Conservation (phyloP, 2,329 filamentous ascomycete genomes). For the Aspergillus intermedius region DNA sequence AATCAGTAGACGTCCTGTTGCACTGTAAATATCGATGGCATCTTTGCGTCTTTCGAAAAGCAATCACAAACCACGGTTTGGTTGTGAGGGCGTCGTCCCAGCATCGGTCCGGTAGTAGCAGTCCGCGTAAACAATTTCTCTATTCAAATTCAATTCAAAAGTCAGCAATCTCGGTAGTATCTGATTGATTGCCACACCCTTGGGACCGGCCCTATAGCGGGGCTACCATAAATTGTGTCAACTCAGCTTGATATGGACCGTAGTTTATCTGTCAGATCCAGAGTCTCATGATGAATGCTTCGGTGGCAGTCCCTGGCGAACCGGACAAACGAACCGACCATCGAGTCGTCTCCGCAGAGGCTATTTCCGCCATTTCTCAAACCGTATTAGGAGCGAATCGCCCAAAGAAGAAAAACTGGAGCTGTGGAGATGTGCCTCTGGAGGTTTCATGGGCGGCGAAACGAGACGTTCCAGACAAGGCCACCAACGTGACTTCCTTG, state of each 20-base stretch:
- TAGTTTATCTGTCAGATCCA: neutral
- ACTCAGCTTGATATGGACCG: neutral
- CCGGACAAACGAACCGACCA: conserved; percentile 15
- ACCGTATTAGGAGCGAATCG: neutral
- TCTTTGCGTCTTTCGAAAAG: no score
- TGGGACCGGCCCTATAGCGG: neutral
- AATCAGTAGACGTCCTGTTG: no score
- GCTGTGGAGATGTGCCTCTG: conserved; percentile 1
- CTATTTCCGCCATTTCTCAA: neutral
- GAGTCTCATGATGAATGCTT: neutral
- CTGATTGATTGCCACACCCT: neutral
- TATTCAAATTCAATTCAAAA: neutral
- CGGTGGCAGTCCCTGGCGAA: conserved; percentile 16
- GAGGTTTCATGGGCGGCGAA: neutral
- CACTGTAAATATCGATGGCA: no score
- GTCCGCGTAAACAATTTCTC: neutral
- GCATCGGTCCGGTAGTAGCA: neutral
- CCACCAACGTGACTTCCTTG: conserved; percentile 1
- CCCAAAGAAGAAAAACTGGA: conserved; percentile 5
- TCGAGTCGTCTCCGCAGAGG: conserved; percentile 2
- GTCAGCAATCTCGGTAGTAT: neutral
- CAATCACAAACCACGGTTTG: no score
- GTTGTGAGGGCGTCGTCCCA: no score
- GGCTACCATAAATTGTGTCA: neutral
- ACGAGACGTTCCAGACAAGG: neutral